Base-by-base conservation (phyloP, 495 filamentous ascomycete species). In the Penicillium samsonianum region DNA sequence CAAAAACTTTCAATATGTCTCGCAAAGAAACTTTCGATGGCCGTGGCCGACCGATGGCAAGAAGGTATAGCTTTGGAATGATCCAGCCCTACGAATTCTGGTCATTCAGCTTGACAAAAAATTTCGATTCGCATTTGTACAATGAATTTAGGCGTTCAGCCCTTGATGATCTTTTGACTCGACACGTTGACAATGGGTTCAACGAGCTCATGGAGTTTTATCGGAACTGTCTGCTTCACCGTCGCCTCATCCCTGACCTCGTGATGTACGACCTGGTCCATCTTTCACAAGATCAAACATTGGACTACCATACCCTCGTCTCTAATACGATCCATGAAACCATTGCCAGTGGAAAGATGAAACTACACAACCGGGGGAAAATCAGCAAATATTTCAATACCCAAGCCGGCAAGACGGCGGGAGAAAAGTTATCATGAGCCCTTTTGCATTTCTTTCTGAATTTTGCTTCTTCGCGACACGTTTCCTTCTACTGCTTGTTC, bases 91-190 rank as follows among this genome's bases (percentile, higher is more conserved):
- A 91, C 71, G 77, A 86, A 54, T 89, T 88, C 73, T 92, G 90
- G 90, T 85, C 85, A n/a, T 81, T 87, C 65, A 89, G 89, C 67
- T 81, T 94, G 40, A 77, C 85, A 55, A 77, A 82, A 59, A 86
- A 87, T 67, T 94, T 94, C 81, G 88, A 94, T 69, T 73, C 76
- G 53, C 78, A 76, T 57, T 88, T 96, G 82, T 96, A 95, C 77
- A 73, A 82, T 67, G 89, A 95, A 71, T 94, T 95, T 74, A 80
- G 84, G 59, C 73, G 75, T 60, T 78, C 82, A 64, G 90, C 91
- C 54, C 70, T 87, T 58, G 86, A 88, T 63, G 91, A 96, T 67
- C 51, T 74, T 53, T 62, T 64, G 35, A 67, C 73, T 57, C 75
- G 77, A 64, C 69, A 75, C 56, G 75, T 75, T 51, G 67, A 73